These are phyloP conservation scores for Euryodendron excelsum DNA, from an alignment of 148 eudicot species.

Conservation along the genomic window DNA sequence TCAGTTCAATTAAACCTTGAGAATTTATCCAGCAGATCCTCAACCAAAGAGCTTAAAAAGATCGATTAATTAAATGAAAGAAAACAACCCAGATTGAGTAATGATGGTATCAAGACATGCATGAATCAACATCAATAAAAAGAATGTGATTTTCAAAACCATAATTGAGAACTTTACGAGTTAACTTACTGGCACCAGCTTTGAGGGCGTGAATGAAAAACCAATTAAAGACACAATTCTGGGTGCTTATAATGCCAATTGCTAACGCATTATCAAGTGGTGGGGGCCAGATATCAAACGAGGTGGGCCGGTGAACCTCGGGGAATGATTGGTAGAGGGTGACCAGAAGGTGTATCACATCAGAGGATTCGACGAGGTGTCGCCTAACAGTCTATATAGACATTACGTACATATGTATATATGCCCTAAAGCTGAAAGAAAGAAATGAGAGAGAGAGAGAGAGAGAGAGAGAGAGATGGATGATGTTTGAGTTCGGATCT, in stretches of 20 bases:
- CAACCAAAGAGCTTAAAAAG: not conserved
- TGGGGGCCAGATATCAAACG: not conserved
- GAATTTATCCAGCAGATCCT: not conserved
- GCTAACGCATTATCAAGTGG: not conserved
- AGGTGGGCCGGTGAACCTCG: not conserved
- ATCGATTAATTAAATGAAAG: not conserved
- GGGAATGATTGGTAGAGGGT: not conserved
- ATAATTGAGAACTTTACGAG: not conserved
- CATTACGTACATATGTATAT: slow-evolving; percentile 2
- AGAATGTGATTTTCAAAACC: not conserved
- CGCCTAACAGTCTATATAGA: not conserved
- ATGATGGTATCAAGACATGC: not conserved
- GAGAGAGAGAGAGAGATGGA: not conserved
- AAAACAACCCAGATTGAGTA: not conserved
- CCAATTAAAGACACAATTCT: not conserved
- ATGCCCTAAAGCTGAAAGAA: slow-evolving; percentile 1
- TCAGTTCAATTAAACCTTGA: not conserved
- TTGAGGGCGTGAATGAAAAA: not conserved
- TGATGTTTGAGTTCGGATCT: not conserved
- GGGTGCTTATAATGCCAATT: not conserved
- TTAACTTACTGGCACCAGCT: slow-evolving; percentile 3
- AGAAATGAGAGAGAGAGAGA: not conserved
- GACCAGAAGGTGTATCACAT: slow-evolving; percentile 6
- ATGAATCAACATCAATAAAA: not conserved
- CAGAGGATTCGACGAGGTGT: slow-evolving; percentile 10